Percentiles rank a stretch among this genome's conserved stretches.
phyloP scores from a whole-genome alignment of 345 rosid genomes.

The Eucalyptus polybractea region DNA sequence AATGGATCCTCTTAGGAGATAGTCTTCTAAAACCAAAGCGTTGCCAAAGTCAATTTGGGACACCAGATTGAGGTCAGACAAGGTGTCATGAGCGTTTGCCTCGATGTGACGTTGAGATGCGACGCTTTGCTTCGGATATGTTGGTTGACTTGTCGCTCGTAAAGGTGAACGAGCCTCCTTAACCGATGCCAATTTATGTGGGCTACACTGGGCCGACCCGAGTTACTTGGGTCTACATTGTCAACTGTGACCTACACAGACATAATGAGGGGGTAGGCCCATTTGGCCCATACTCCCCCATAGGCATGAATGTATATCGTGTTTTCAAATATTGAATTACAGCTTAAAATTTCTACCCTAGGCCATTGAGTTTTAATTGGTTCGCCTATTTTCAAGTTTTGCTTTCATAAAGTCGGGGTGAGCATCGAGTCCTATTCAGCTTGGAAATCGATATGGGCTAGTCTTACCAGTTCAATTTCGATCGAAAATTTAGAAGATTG shows the following conservation, averaged over 20 bases:
- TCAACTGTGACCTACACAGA: neutral
- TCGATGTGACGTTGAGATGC: neutral
- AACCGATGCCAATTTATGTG: neutral
- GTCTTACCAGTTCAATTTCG: neutral
- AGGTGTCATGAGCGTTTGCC: accelerated
- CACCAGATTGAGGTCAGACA: neutral
- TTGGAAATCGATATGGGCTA: neutral
- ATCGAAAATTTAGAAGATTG: neutral
- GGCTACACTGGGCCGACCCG: neutral
- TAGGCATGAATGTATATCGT: neutral
- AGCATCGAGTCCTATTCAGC: neutral
- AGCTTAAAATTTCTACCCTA: neutral
- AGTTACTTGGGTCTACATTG: neutral
- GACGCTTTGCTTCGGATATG: neutral
- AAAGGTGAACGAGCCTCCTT: neutral
- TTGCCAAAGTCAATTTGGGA: neutral
- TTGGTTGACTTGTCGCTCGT: neutral
- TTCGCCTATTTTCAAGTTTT: neutral
- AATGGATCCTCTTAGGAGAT: too few species aligned
- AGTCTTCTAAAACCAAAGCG: neutral
- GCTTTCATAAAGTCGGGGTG: neutral
- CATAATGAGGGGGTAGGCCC: neutral
- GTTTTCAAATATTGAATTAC: neutral
- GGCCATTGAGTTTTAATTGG: neutral
- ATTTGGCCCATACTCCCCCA: neutral